Evolutionary conservation across 768 basidiomycete genomes (phyloP).

Genomic region (Lactarius quietus): DNA sequence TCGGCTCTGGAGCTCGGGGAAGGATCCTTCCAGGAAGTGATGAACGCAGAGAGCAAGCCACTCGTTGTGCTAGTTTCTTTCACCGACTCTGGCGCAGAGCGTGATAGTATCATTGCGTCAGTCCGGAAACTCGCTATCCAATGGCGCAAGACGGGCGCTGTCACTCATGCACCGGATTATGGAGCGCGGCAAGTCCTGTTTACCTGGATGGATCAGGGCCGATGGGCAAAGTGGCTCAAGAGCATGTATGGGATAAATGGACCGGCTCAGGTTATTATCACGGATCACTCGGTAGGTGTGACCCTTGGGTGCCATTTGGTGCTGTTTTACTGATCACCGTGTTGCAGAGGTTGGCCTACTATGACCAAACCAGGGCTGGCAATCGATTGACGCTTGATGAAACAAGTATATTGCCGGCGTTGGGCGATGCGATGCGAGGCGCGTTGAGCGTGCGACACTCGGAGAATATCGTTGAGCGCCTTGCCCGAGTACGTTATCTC

Average conservation of each 20-base stretch:
- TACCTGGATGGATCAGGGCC: slow-evolving; percentile 82
- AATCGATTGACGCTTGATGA: slow-evolving; percentile 53
- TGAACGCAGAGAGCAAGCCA: slow-evolving; percentile 73
- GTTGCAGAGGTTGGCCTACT: slow-evolving; percentile 67
- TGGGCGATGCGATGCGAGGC: slow-evolving; percentile 61
- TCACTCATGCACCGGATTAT: slow-evolving; percentile 26
- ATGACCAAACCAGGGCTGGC: slow-evolving; percentile 59
- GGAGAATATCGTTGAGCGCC: slow-evolving; percentile 64
- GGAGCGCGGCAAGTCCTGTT: slow-evolving; percentile 65
- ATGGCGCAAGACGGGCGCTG: slow-evolving; percentile 51
- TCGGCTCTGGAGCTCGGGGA: slow-evolving; percentile 69
- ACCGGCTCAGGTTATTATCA: slow-evolving; percentile 55
- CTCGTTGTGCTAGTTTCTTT: slow-evolving; percentile 74
- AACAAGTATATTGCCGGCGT: slow-evolving; percentile 57
- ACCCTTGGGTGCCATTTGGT: not conserved
- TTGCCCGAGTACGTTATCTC: slow-evolving; percentile 52
- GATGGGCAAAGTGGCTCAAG: slow-evolving; percentile 88
- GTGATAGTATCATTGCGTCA: slow-evolving; percentile 43
- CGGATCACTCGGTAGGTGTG: slow-evolving; percentile 73
- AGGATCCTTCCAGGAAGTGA: slow-evolving; percentile 78
- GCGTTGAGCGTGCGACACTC: slow-evolving; percentile 55
- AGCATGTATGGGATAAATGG: slow-evolving; percentile 76
- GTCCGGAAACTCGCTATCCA: slow-evolving; percentile 51
- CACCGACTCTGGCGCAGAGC: slow-evolving; percentile 32
- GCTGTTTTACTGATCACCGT: slow-evolving; percentile 4